These are phyloP conservation scores for Lolium perenne DNA, from an alignment of 176 grass and related monocot genomes.

Conservation along the genomic window DNA sequence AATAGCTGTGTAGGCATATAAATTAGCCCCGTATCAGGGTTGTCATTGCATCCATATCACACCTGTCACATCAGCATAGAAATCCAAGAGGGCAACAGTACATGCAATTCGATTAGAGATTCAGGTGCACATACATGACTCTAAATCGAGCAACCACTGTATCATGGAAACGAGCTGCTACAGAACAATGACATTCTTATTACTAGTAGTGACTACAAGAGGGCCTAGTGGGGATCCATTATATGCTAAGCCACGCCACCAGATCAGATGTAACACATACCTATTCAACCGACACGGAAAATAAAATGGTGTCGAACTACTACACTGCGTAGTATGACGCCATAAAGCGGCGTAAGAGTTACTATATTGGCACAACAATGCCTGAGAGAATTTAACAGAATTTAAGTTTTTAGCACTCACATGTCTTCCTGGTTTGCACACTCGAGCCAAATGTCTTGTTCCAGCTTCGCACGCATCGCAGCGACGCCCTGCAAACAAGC, in stretches of 20 bases:
- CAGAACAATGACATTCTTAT: slow-evolving; percentile 11
- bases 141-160: slow-evolving; percentile 20
- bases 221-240: background rate
- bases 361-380: slow-evolving; percentile 13
- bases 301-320: background rate
- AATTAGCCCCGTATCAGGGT: slow-evolving; percentile 20
- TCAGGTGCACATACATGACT: slow-evolving; percentile 36
- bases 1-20: slow-evolving; percentile 2
- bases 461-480: too few relatives aligned
- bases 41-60: slow-evolving; percentile 30
- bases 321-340: background rate
- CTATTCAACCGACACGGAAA: background rate
- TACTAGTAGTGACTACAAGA: background rate
- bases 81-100: slow-evolving; percentile 35
- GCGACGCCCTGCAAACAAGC: background rate
- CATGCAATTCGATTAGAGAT: slow-evolving; percentile 41
- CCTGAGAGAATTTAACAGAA: background rate
- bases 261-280: background rate
- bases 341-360: slow-evolving; percentile 15
- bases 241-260: background rate
- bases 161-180: slow-evolving; percentile 9
- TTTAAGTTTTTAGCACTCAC: slow-evolving; percentile 14
- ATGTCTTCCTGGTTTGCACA: background rate
- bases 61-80: slow-evolving; percentile 21
- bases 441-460: too few relatives aligned